Evolutionary conservation across 2,329 filamentous ascomycete species (phyloP).

Genomic region (Ophiocordyceps camponoti-floridani): DNA sequence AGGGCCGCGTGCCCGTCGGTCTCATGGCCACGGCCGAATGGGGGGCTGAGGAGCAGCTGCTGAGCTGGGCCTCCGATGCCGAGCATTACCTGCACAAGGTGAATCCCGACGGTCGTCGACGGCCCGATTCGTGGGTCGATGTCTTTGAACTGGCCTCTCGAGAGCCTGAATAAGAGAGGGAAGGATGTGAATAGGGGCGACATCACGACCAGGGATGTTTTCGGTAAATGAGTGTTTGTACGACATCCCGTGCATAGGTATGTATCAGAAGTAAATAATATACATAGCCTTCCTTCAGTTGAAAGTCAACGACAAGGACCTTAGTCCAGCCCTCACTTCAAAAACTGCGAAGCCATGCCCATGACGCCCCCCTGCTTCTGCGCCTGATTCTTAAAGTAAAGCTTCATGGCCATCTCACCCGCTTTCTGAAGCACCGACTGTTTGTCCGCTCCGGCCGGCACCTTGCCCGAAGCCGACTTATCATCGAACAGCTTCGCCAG

Average conservation of each 20-base stretch:
- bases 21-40: slow-evolving; percentile 49
- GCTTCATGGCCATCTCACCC: slow-evolving; percentile 74
- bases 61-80: slow-evolving; percentile 39
- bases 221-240: too few species aligned
- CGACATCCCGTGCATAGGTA: too few species aligned
- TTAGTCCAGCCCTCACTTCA: slow-evolving; percentile 6
- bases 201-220: not conserved
- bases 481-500: slow-evolving; percentile 33
- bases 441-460: slow-evolving; percentile 48
- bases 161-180: not conserved
- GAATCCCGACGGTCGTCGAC: slow-evolving; percentile 28
- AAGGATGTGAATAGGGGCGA: not conserved
- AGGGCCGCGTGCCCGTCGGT: slow-evolving; percentile 41
- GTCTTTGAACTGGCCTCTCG: slow-evolving; percentile 19
- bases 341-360: slow-evolving; percentile 28
- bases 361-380: slow-evolving; percentile 23
- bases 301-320: not conserved
- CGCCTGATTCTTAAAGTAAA: slow-evolving; percentile 69
- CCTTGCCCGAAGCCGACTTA: slow-evolving; percentile 34
- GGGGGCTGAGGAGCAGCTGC: slow-evolving; percentile 45
- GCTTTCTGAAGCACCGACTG: slow-evolving; percentile 63
- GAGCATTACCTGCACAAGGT: slow-evolving; percentile 35
- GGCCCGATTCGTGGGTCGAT: slow-evolving; percentile 40
- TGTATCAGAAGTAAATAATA: not conserved
- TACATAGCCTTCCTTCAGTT: not conserved